These are phyloP conservation scores for Cucurbita maxima DNA, from an alignment of 306 rosid genomes.

Conservation along the genomic window DNA sequence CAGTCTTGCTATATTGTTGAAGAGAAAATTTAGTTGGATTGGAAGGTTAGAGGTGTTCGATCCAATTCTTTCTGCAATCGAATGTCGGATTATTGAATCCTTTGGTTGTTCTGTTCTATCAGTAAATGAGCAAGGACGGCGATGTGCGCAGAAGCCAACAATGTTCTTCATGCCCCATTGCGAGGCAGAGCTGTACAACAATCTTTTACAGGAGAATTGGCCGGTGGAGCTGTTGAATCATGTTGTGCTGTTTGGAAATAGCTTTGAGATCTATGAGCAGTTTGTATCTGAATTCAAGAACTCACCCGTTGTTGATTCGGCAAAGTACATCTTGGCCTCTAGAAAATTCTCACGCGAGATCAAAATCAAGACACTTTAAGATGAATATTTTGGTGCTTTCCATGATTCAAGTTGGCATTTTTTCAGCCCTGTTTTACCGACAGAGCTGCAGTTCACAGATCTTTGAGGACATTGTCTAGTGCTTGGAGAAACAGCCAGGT, in stretches of 20 bases:
- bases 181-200: conserved; percentile 64
- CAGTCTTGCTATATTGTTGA: conserved; percentile 44
- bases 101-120: conserved; percentile 51
- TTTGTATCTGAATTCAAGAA: conserved; percentile 31
- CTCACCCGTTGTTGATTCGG: conserved; percentile 22
- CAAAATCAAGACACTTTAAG: conserved; percentile 35
- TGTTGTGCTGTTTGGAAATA: conserved; percentile 57
- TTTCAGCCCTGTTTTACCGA: conserved; percentile 20
- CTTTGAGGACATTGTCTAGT: background rate
- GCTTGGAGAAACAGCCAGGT: background rate
- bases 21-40: conserved; percentile 43
- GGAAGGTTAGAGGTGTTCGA: conserved; percentile 59
- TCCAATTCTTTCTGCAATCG: conserved; percentile 59
- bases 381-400: conserved; percentile 63
- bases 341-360: conserved; percentile 35
- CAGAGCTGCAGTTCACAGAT: conserved; percentile 6
- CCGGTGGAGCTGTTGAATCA: conserved; percentile 32
- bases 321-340: conserved; percentile 30
- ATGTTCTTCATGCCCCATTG: conserved; percentile 86
- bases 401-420: conserved; percentile 91
- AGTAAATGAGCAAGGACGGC: conserved; percentile 54
- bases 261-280: conserved; percentile 58
- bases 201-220: conserved; percentile 72
- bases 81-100: conserved; percentile 40
- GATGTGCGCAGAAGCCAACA: conserved; percentile 38